Evolutionary conservation across 2,329 filamentous ascomycete species (phyloP).

Genomic region (Aureobasidium sp.): DNA sequence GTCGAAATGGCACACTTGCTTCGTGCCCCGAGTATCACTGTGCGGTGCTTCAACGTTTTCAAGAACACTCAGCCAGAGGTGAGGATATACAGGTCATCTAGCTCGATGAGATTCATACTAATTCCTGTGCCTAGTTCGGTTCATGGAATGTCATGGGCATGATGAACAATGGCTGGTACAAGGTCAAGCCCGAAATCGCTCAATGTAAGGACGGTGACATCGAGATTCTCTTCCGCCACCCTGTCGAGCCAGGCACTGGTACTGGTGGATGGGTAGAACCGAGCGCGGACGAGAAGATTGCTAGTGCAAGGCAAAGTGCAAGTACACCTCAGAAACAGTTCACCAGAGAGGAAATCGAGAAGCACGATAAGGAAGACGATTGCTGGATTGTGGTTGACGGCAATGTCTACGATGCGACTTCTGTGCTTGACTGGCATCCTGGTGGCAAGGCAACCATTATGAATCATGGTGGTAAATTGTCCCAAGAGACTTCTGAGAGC

Average conservation of each 20-base stretch:
- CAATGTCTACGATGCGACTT: constrained; percentile 46
- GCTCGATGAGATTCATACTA: too few relatives aligned
- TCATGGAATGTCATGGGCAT: constrained; percentile 47
- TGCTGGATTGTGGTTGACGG: constrained; percentile 49
- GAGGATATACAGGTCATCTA: constrained; percentile 16
- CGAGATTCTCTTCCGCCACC: constrained; percentile 38
- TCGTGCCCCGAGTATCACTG: constrained; percentile 36
- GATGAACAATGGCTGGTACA: constrained; percentile 51
- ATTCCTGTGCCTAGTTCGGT: not conserved
- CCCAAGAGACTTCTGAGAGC: constrained; percentile 43
- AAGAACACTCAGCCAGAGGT: constrained; percentile 45
- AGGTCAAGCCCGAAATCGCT: constrained; percentile 35
- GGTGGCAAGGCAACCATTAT: constrained; percentile 44
- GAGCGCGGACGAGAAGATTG: constrained; percentile 39
- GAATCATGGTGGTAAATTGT: constrained; percentile 44
- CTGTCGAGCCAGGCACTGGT: constrained; percentile 34
- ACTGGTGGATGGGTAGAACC: constrained; percentile 46
- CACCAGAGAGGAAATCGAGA: constrained; percentile 48
- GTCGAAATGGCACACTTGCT: constrained; percentile 40
- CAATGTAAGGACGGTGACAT: constrained; percentile 30
- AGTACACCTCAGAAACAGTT: constrained; percentile 45
- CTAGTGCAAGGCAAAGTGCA: constrained; percentile 38
- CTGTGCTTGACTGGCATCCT: constrained; percentile 43
- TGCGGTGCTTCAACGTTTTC: constrained; percentile 44
- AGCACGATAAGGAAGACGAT: constrained; percentile 41